These are phyloP conservation scores for Pachyrhizus erosus DNA, from an alignment of 306 rosid species.

Conservation along the genomic window DNA sequence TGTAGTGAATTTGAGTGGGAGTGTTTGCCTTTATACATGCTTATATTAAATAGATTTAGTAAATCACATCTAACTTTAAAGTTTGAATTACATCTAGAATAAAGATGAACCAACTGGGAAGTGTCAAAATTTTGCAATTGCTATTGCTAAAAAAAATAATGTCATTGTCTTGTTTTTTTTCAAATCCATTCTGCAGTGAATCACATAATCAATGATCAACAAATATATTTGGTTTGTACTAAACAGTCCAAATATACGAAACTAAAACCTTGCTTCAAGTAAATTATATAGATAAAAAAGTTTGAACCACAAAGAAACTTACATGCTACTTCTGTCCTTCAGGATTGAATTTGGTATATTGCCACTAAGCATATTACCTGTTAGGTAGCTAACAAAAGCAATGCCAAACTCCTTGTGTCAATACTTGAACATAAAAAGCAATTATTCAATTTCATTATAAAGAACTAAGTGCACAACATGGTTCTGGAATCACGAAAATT, in stretches of 20 bases:
- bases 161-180: neutral
- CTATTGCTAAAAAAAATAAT: neutral
- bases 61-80: neutral
- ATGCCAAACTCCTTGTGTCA: conserved; percentile 19
- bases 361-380: conserved; percentile 73
- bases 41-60: neutral
- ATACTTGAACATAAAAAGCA: conserved; percentile 27
- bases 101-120: neutral
- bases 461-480: neutral
- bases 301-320: conserved; percentile 46
- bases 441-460: neutral
- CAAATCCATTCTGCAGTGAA: neutral
- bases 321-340: conserved; percentile 74
- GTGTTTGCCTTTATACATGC: neutral
- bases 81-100: neutral
- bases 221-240: neutral
- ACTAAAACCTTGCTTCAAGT: neutral
- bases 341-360: conserved; percentile 60
- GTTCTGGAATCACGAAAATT: conserved; percentile 7
- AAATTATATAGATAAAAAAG: neutral
- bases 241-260: conserved; percentile 6
- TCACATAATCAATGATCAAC: neutral
- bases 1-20: neutral
- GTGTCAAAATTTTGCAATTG: neutral
- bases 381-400: conserved; percentile 65